These are phyloP conservation scores for Hymenochaete sp. DNA, from an alignment of 1,284 basidiomycete species.

Conservation along the genomic window DNA sequence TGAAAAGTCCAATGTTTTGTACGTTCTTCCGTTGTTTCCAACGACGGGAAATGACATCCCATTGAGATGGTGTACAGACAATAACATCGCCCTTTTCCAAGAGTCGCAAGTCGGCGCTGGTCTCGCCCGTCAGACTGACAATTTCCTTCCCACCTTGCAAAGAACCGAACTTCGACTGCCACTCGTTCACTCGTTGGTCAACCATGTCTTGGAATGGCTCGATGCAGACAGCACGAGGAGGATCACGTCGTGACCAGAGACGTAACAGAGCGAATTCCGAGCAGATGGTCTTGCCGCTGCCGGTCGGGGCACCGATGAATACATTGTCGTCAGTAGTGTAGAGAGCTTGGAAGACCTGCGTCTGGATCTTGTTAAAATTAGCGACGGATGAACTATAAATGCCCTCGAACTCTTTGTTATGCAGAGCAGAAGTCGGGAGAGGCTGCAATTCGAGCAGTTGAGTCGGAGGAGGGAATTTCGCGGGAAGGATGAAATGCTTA, in stretches of 20 bases:
- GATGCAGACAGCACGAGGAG: conserved; percentile 87
- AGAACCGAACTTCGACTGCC: conserved; percentile 77
- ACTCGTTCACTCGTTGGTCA: conserved; percentile 81
- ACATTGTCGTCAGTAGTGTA: conserved; percentile 96
- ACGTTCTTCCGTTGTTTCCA: conserved; percentile 98
- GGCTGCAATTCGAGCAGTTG: conserved; percentile 90
- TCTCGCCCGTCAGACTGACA: conserved; percentile 88
- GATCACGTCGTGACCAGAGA: conserved; percentile 82
- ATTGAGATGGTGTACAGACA: conserved; percentile 88
- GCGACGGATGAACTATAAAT: conserved; percentile 75
- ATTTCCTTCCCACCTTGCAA: conserved; percentile 89
- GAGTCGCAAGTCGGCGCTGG: conserved; percentile 85
- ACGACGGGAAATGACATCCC: conserved; percentile 93
- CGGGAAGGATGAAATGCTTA: conserved; percentile 95
- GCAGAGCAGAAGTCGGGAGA: conserved; percentile 82
- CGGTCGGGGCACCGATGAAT: conserved; percentile 93
- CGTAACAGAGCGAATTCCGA: conserved; percentile 93
- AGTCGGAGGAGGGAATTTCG: conserved; percentile 92
- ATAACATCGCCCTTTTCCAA: conserved; percentile 90
- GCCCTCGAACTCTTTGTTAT: conserved; percentile 84
- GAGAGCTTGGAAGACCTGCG: conserved; percentile 96
- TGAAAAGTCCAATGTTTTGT: conserved; percentile 85
- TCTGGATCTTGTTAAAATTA: conserved; percentile 98
- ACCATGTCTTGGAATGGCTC: conserved; percentile 98
- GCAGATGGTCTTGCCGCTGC: conserved; percentile 95